Evolutionary conservation across 176 grass and related monocot genomes (phyloP), one percentile per base, ranked within the genome.

Genomic region (Elymus sibiricus): DNA sequence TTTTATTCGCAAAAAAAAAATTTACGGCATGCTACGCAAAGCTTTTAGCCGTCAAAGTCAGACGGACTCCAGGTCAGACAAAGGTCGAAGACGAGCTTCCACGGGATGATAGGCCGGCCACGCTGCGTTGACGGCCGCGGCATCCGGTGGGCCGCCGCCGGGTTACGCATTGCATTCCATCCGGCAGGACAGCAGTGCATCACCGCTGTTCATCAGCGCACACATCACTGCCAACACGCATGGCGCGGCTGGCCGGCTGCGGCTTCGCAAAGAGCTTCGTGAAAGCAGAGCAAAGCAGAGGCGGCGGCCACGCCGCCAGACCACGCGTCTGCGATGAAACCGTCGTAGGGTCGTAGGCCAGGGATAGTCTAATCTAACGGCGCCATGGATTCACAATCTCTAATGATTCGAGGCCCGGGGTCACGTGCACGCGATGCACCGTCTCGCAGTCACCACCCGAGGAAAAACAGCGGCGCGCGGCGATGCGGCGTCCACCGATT

Each of bases 121-220:
- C 82, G 12, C 19, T 1, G 51, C 37, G 51, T 73, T 7, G 32
- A 78, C 13, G 67, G 66, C 76, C 40, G 74, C 31, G 4, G 25
- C 68, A 66, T 84, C 24, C 60, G 1, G 77, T 81, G 87, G 82
- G 69, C 70, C 11, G 39, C 70, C 70, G 70, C 40, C 40, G 39
- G 70, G 38, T 21, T 21, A 11, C 15, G 66, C 64, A 35, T 19
- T 5, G 66, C 64, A 35, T 19, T 5, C 9, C 3, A 31, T 31
- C 3, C 4, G 15, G 7, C 29, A 17, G 21, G 6, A 14, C 64
- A 67, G 7, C 25, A 63, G 25, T 28, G 49, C 49, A 64, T 12
- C 5, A 29, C 11, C 5, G 4, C 27, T 17, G 29, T 21, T 5
- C 16, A 21, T 0, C 65, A 7, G 15, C 28, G 1, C 64, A 67